Evolutionary conservation across 2,329 filamentous ascomycete genomes (phyloP).

Genomic region (Fusarium austroafricanum): DNA sequence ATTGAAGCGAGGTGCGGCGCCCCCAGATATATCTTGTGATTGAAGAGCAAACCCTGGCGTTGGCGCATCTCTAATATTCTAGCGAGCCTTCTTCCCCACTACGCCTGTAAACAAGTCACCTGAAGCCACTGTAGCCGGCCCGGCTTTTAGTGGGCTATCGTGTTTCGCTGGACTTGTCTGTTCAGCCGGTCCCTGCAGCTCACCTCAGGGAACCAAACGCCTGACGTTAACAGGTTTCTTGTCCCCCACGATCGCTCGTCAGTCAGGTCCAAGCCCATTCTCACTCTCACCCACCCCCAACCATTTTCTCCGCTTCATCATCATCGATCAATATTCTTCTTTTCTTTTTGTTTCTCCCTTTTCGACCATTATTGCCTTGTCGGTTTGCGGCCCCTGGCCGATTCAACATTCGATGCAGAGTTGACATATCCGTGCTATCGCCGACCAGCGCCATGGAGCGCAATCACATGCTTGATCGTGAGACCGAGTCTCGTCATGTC

Average conservation of each 20-base stretch:
- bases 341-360: conserved; percentile 3
- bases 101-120: conserved; percentile 26
- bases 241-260: conserved; percentile 41
- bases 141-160: conserved; percentile 37
- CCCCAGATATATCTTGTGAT: conserved; percentile 22
- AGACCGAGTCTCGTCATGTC: conserved; percentile 42
- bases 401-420: conserved; percentile 37
- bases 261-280: conserved; percentile 4
- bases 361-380: neutral
- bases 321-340: neutral
- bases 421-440: conserved; percentile 47
- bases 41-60: conserved; percentile 4
- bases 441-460: conserved; percentile 53
- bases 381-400: conserved; percentile 31
- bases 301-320: conserved; percentile 28
- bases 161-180: conserved; percentile 8
- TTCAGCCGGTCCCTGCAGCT: conserved; percentile 46
- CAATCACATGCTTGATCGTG: conserved; percentile 59
- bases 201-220: conserved; percentile 19
- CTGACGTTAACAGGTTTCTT: conserved; percentile 36
- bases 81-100: conserved; percentile 40
- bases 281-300: conserved; percentile 35
- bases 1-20: conserved; percentile 1
- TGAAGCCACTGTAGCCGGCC: conserved; percentile 41
- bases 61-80: conserved; percentile 34